Percentiles rank a stretch among this genome's conserved stretches.
These are phyloP conservation scores for Tulasnella sp. DNA, from an alignment of 768 basidiomycete genomes.

Conservation along the genomic window DNA sequence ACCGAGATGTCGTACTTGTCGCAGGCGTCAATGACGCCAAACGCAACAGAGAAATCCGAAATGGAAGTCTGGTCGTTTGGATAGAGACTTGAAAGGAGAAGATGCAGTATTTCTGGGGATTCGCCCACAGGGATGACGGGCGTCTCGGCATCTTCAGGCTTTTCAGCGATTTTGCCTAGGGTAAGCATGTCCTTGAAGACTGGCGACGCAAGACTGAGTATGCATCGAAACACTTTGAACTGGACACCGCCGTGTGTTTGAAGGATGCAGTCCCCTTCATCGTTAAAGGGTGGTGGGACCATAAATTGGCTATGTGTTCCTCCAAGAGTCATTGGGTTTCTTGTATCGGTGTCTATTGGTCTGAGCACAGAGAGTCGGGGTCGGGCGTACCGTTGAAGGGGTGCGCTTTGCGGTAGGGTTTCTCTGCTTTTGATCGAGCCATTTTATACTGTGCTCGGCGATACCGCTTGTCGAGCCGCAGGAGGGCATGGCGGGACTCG, in stretches of 20 bases:
- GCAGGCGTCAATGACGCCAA: constrained; percentile 18
- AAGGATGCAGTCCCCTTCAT: constrained; percentile 37
- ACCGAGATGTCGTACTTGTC: constrained; percentile 19
- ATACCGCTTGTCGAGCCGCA: neutral
- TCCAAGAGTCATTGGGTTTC: neutral
- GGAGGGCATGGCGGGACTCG: no score
- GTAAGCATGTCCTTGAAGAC: constrained; percentile 45
- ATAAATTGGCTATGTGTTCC: neutral
- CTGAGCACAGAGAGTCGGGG: neutral
- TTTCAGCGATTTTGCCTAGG: constrained; percentile 22
- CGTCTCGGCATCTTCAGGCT: neutral
- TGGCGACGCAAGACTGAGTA: constrained; percentile 44
- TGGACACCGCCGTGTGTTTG: constrained; percentile 40
- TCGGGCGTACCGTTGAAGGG: neutral
- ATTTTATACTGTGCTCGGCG: neutral
- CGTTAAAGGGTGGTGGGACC: constrained; percentile 3
- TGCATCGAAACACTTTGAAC: constrained; percentile 42
- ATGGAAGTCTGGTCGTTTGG: constrained; percentile 15
- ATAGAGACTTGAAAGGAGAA: constrained; percentile 21
- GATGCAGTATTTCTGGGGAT: constrained; percentile 16
- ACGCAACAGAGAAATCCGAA: neutral
- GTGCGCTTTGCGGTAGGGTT: neutral
- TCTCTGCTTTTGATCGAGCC: neutral
- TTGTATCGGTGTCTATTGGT: neutral
- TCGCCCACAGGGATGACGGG: constrained; percentile 19